These are phyloP conservation scores for Castanea crenata DNA, from an alignment of 306 rosid genomes.

Conservation along the genomic window DNA sequence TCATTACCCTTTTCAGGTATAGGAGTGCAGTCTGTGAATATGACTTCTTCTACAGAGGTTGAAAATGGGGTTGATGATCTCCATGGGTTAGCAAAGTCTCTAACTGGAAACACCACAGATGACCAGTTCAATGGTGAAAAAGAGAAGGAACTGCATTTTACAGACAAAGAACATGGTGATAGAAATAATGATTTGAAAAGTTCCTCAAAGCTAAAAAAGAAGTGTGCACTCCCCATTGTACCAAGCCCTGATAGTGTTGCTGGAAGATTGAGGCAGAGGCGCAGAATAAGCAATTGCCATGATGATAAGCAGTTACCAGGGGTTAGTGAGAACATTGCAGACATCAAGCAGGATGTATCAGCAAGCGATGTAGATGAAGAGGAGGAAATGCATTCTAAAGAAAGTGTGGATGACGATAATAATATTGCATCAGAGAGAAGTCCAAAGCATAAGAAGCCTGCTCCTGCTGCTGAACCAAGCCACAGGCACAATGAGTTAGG, in stretches of 20 bases:
- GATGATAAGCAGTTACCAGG: background rate
- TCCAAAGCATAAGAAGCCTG: conserved; percentile 20
- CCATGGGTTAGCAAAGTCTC: conserved; percentile 10
- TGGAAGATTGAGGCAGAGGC: conserved; percentile 25
- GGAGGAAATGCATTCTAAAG: conserved; percentile 1
- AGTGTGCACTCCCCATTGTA: background rate
- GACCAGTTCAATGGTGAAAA: conserved; percentile 7
- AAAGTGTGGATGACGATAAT: background rate
- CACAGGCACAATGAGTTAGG: no score
- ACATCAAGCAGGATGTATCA: background rate
- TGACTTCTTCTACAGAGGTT: conserved; percentile 10
- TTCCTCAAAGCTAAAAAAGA: background rate
- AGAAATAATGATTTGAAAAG: background rate
- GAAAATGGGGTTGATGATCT: conserved; percentile 18
- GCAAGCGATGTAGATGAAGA: background rate
- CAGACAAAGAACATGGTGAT: background rate
- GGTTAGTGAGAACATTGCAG: background rate
- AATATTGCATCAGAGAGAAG: conserved; percentile 2
- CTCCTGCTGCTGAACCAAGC: conserved; percentile 18
- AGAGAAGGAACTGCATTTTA: background rate
- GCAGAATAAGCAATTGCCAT: background rate
- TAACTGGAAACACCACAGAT: conserved; percentile 1
- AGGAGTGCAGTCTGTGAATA: conserved; percentile 22
- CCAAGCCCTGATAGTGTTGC: conserved; percentile 33
- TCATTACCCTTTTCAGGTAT: conserved; percentile 41